Percentiles rank a stretch among this genome's conserved stretches.
Evolutionary conservation across 163 green algal genomes (phyloP).

Genomic region (Trebouxia gelatinosa): DNA sequence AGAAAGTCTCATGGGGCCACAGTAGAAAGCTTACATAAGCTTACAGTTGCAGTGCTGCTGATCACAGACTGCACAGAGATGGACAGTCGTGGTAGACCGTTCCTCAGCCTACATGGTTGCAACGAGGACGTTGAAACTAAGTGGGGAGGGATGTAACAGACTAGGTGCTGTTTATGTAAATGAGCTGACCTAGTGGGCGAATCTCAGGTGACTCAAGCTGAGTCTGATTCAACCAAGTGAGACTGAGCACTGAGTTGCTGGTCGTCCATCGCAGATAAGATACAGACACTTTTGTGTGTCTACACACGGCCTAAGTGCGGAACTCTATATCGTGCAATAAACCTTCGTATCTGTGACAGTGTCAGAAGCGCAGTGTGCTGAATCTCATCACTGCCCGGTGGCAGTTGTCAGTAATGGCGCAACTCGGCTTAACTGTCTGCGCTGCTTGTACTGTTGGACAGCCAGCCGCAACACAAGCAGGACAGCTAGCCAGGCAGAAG

Average conservation of each 20-base stretch:
- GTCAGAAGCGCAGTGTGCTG: too few species aligned
- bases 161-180: conserved; percentile 1
- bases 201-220: background rate
- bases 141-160: conserved; percentile 12
- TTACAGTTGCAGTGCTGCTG: background rate
- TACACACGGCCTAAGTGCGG: conserved; percentile 4
- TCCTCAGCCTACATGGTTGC: background rate
- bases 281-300: conserved; percentile 16
- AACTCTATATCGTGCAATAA: conserved; percentile 9
- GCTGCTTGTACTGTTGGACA: too few species aligned
- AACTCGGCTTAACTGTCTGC: too few species aligned
- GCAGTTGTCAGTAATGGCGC: background rate
- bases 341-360: too few species aligned
- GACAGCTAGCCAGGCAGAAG: too few species aligned
- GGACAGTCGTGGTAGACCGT: background rate
- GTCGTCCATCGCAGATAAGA: background rate
- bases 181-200: background rate
- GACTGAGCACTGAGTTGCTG: conserved; percentile 1
- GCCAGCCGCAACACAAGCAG: too few species aligned
- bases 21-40: background rate
- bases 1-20: conserved; percentile 2
- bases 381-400: too few species aligned
- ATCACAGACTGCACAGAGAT: background rate
- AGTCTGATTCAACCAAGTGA: conserved; percentile 1
- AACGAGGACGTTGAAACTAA: conserved; percentile 3